Conservation (phyloP, 768 basidiomycete genomes). For the Neoboletus subvelutipes region DNA sequence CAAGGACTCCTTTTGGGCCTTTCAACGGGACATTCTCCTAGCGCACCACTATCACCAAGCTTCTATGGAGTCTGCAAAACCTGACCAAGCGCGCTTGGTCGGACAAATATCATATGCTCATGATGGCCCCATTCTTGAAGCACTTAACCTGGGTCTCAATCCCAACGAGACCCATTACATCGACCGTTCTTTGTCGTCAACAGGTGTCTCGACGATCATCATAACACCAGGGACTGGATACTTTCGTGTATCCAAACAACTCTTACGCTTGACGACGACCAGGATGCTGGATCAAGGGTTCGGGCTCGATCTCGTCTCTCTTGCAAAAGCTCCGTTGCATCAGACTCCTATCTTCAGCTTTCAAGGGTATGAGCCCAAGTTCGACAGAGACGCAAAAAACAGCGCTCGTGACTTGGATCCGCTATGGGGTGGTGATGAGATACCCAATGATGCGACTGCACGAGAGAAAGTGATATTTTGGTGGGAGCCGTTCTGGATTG, state of each 20-base stretch:
- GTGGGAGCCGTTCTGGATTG: slow-evolving; percentile 92
- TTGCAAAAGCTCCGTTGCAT: slow-evolving; percentile 90
- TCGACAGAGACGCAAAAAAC: slow-evolving; percentile 48
- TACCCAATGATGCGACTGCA: slow-evolving; percentile 33
- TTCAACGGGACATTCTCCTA: slow-evolving; percentile 87
- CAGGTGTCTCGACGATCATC: slow-evolving; percentile 78
- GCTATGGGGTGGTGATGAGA: slow-evolving; percentile 71
- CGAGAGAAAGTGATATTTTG: slow-evolving; percentile 62
- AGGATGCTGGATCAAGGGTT: slow-evolving; percentile 94
- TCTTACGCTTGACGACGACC: slow-evolving; percentile 89
- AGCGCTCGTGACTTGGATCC: slow-evolving; percentile 59
- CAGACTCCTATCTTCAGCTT: slow-evolving; percentile 94
- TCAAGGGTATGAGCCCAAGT: slow-evolving; percentile 58
- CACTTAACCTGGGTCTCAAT: slow-evolving; percentile 88
- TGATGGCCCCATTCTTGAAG: slow-evolving; percentile 94
- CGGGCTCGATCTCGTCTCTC: slow-evolving; percentile 80
- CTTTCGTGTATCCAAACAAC: slow-evolving; percentile 87
- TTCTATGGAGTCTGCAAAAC: slow-evolving; percentile 43
- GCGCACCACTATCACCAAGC: slow-evolving; percentile 87
- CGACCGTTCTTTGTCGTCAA: slow-evolving; percentile 89
- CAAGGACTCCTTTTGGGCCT: slow-evolving; percentile 87
- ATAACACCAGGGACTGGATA: slow-evolving; percentile 94
- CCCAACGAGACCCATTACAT: slow-evolving; percentile 94
- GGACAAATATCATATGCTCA: slow-evolving; percentile 84
- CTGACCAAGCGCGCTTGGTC: slow-evolving; percentile 62